phyloP scores from a whole-genome alignment of 306 rosid species.

The Glycine tomentella region DNA sequence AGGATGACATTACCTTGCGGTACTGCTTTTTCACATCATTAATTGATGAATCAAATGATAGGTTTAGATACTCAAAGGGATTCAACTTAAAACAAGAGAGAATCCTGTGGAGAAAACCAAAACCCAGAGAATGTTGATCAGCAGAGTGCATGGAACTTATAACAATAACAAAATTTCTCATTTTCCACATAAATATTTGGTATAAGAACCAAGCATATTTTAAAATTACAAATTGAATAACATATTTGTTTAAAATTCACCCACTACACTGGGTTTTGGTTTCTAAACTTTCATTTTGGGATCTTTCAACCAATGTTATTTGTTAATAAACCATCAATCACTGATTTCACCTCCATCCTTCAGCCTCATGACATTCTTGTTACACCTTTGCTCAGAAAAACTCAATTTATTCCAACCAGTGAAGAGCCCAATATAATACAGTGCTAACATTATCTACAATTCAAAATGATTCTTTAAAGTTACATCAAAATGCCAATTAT shows the following conservation, averaged over 20 bases:
- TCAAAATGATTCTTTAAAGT: too few relatives aligned
- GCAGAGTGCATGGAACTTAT: slow-evolving; percentile 8
- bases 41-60: slow-evolving; percentile 76
- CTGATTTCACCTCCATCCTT: slow-evolving; percentile 21
- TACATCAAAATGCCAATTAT: background rate
- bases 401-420: background rate
- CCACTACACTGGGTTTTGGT: slow-evolving; percentile 28
- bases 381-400: slow-evolving; percentile 1
- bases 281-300: background rate
- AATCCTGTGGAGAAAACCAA: slow-evolving; percentile 62
- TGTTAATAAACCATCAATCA: background rate
- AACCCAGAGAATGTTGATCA: slow-evolving; percentile 34
- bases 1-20: slow-evolving; percentile 79
- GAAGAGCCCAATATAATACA: slow-evolving; percentile 1
- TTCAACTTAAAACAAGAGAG: slow-evolving; percentile 93
- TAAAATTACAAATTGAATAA: slow-evolving; percentile 6
- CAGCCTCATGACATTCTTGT: background rate
- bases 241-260: slow-evolving; percentile 9
- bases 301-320: background rate
- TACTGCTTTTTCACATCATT: slow-evolving; percentile 91
- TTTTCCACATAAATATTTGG: slow-evolving; percentile 1
- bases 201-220: slow-evolving; percentile 7
- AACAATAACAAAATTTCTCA: slow-evolving; percentile 26
- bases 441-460: background rate
- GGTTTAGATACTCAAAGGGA: slow-evolving; percentile 80